Conservation (phyloP, 257 asterid genomes). For the Cruciata laevipes region DNA sequence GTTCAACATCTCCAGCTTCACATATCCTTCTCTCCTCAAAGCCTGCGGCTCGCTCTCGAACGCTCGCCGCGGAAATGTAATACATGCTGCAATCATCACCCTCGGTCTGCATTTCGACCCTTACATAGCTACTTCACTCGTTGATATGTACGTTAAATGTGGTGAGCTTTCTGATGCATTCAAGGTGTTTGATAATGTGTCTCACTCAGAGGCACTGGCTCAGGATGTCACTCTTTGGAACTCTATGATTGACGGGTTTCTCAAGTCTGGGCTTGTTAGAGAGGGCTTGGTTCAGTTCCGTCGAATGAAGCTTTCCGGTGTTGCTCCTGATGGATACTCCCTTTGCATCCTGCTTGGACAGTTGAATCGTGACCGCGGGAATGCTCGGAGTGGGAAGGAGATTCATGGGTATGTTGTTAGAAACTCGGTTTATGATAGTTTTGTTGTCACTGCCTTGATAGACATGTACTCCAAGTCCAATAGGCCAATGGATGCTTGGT, state of each 20-base stretch:
- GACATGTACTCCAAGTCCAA: slow-evolving; percentile 48
- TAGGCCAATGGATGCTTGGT: slow-evolving; percentile 58
- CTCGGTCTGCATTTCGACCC: slow-evolving; percentile 61
- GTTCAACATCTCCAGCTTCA: slow-evolving; percentile 38
- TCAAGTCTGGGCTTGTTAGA: slow-evolving; percentile 34
- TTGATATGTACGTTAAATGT: slow-evolving; percentile 58
- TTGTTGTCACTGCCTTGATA: slow-evolving; percentile 58
- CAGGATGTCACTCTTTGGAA: slow-evolving; percentile 78
- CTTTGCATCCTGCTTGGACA: slow-evolving; percentile 67
- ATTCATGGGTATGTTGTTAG: slow-evolving; percentile 60
- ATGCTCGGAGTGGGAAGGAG: slow-evolving; percentile 36
- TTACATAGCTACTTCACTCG: slow-evolving; percentile 56
- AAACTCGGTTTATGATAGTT: slow-evolving; percentile 47
- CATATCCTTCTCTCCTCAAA: slow-evolving; percentile 75
- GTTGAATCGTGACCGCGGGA: slow-evolving; percentile 18
- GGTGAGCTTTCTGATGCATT: slow-evolving; percentile 44
- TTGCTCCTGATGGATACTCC: slow-evolving; percentile 71
- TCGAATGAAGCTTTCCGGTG: slow-evolving; percentile 47
- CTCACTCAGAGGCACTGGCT: slow-evolving; percentile 26
- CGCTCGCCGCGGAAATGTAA: slow-evolving; percentile 38
- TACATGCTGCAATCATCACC: slow-evolving; percentile 52
- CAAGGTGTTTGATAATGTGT: slow-evolving; percentile 58
- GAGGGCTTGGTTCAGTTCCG: slow-evolving; percentile 42
- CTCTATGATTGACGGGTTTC: slow-evolving; percentile 62
- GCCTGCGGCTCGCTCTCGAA: slow-evolving; percentile 54